These are phyloP conservation scores for Phanerochaete carnosa DNA, from an alignment of 768 basidiomycete genomes.

Conservation along the genomic window DNA sequence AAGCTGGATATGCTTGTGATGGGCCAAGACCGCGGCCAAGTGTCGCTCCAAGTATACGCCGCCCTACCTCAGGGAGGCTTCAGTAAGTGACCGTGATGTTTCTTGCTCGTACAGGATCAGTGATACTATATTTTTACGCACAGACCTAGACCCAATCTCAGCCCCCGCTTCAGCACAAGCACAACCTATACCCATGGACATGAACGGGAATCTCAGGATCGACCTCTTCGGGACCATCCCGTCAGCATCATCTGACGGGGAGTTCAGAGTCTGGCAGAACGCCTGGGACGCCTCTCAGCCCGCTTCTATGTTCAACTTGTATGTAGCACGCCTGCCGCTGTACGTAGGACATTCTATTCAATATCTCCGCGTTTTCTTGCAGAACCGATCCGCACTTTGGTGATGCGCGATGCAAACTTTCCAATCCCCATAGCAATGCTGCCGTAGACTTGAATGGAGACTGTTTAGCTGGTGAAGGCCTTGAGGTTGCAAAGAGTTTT, in stretches of 20 bases:
- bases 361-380: neutral
- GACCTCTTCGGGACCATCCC: slow-evolving; percentile 71
- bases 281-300: slow-evolving; percentile 62
- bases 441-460: slow-evolving; percentile 94
- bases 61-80: slow-evolving; percentile 63
- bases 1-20: slow-evolving; percentile 88
- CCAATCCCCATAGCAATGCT: slow-evolving; percentile 92
- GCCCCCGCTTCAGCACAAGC: slow-evolving; percentile 63
- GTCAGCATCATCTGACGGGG: slow-evolving; percentile 24
- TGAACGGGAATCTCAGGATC: slow-evolving; percentile 85
- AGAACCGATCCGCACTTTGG: slow-evolving; percentile 61
- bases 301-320: slow-evolving; percentile 66
- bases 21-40: slow-evolving; percentile 53
- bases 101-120: neutral
- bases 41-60: slow-evolving; percentile 71
- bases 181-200: slow-evolving; percentile 86
- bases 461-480: slow-evolving; percentile 79
- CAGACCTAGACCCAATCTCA: slow-evolving; percentile 36
- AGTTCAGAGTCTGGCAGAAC: slow-evolving; percentile 77
- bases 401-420: slow-evolving; percentile 67
- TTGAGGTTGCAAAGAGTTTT: neutral
- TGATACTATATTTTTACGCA: neutral
- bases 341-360: neutral
- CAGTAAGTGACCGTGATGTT: slow-evolving; percentile 38
- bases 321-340: slow-evolving; percentile 8